Evolutionary conservation across 2,329 filamentous ascomycete genomes (phyloP).

Genomic region (Exophiala sp.): DNA sequence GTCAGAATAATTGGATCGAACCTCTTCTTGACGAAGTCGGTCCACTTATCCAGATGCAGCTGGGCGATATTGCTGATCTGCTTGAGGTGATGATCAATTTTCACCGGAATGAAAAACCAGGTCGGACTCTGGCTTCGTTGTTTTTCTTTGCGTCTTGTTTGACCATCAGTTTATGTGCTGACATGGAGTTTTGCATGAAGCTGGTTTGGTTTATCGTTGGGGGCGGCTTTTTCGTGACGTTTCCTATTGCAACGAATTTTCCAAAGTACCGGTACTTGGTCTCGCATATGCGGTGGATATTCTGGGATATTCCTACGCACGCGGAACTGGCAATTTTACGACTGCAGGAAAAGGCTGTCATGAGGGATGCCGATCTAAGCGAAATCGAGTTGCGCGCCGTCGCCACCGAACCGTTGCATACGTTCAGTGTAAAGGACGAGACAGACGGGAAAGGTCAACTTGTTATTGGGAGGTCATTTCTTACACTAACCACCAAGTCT

Average conservation of each 20-base stretch:
- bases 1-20: constrained; percentile 37
- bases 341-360: constrained; percentile 22
- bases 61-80: constrained; percentile 37
- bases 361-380: constrained; percentile 7
- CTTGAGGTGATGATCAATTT: constrained; percentile 39
- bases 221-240: constrained; percentile 36
- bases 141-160: constrained; percentile 36
- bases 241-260: constrained; percentile 35
- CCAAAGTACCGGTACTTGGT: constrained; percentile 38
- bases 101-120: constrained; percentile 36
- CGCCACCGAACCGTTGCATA: background rate
- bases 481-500: constrained; percentile 1
- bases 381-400: constrained; percentile 10
- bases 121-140: constrained; percentile 34
- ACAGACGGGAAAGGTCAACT: constrained; percentile 2
- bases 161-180: constrained; percentile 30
- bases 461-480: constrained; percentile 3
- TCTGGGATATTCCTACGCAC: constrained; percentile 41
- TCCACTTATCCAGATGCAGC: constrained; percentile 37
- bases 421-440: constrained; percentile 13
- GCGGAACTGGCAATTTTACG: constrained; percentile 22
- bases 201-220: constrained; percentile 35
- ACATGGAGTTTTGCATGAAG: constrained; percentile 37
- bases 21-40: constrained; percentile 36
- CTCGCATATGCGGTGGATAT: constrained; percentile 35